Percentiles rank a stretch among this genome's conserved stretches.
Conservation (phyloP, 2,329 filamentous ascomycete genomes). For the Trichophyton mentagrophytes region DNA sequence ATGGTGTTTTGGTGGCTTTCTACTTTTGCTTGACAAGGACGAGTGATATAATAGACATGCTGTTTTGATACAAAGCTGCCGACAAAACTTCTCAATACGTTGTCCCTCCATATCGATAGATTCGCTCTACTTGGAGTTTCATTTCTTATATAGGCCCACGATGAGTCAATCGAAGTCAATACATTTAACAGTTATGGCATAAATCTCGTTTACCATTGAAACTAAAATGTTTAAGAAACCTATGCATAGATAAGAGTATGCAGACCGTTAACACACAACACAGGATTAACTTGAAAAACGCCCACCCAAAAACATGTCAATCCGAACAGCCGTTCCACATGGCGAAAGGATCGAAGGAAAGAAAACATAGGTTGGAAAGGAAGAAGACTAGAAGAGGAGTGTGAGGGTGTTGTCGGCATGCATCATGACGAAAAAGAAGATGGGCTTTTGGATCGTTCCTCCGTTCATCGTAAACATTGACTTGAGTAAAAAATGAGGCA, state of each 20-base stretch:
- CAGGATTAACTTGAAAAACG: not conserved
- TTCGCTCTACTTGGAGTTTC: not conserved
- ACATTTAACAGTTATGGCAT: not conserved
- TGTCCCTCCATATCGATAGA: not conserved
- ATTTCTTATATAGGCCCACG: too few species aligned
- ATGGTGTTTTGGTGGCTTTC: not conserved
- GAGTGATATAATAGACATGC: not conserved
- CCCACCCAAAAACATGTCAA: constrained; percentile 3
- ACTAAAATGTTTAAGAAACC: not conserved
- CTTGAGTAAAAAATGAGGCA: not conserved
- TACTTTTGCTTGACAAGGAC: not conserved
- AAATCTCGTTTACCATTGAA: not conserved
- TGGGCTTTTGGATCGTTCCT: not conserved
- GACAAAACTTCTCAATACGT: not conserved
- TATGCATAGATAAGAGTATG: constrained; percentile 1
- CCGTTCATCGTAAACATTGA: not conserved
- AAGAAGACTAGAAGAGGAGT: not conserved
- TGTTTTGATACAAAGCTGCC: not conserved
- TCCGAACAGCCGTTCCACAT: constrained; percentile 4
- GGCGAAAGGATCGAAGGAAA: not conserved
- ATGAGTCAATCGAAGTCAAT: not conserved
- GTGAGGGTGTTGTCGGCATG: not conserved
- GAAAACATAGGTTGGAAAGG: not conserved
- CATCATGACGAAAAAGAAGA: not conserved
- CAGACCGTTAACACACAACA: not conserved